A percentile compares a stretch with the other conserved stretches of the same genome.
Conservation (phyloP, 495 filamentous ascomycete genomes). For the Tuber brumale region DNA sequence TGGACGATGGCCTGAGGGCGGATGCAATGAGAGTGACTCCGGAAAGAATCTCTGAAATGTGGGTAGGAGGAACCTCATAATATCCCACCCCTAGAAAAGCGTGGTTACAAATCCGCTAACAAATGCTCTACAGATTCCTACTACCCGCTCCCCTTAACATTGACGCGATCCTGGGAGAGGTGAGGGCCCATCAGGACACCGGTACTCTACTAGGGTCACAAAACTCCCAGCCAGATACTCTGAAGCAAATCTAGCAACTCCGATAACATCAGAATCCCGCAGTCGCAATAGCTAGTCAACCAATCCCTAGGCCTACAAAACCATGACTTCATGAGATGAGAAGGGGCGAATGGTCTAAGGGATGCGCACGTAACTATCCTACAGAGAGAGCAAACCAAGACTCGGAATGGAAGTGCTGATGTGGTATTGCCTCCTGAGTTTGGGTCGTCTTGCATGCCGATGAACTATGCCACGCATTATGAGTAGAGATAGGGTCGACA, state of each 20-base stretch:
- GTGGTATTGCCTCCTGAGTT: not conserved
- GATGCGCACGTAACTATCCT: too few species aligned
- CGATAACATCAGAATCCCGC: too few species aligned
- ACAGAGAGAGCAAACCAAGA: conserved; percentile 1
- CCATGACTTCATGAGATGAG: too few species aligned
- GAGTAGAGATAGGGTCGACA: not conserved
- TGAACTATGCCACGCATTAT: not conserved
- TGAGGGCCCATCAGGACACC: too few species aligned
- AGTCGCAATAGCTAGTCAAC: too few species aligned
- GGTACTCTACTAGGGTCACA: too few species aligned
- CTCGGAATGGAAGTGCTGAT: not conserved
- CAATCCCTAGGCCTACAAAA: too few species aligned
- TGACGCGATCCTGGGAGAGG: too few species aligned
- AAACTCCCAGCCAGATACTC: too few species aligned
- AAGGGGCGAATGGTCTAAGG: too few species aligned
- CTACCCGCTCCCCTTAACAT: not conserved
- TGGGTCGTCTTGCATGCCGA: not conserved
- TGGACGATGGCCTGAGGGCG: not conserved
- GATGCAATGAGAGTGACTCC: not conserved
- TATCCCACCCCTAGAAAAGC: not conserved
- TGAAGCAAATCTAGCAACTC: too few species aligned
- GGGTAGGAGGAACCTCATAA: not conserved
- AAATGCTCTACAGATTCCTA: not conserved
- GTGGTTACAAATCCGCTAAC: not conserved
- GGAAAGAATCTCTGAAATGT: not conserved